phyloP scores from a whole-genome alignment of 768 basidiomycete species.

The Boletus speciosus region DNA sequence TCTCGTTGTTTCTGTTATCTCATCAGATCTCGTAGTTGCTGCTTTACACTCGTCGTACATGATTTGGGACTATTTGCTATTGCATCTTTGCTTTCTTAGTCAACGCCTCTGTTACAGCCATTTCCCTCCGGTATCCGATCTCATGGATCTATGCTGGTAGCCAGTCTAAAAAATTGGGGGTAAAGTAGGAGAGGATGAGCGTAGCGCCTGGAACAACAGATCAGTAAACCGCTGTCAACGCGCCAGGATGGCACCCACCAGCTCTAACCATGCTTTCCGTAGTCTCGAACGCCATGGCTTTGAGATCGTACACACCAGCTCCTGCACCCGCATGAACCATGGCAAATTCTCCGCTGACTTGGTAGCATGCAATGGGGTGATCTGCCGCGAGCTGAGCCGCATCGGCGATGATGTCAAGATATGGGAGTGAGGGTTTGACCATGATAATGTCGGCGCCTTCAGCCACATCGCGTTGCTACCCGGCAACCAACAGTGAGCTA shows the following conservation, averaged over 20 bases:
- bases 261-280: slow-evolving; percentile 90
- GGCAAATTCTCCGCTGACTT: slow-evolving; percentile 96
- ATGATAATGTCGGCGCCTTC: slow-evolving; percentile 99
- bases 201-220: slow-evolving; percentile 67
- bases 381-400: slow-evolving; percentile 77
- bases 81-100: neutral
- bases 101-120: neutral
- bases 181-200: slow-evolving; percentile 91
- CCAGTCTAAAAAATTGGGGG: slow-evolving; percentile 94
- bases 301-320: slow-evolving; percentile 91
- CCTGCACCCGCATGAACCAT: slow-evolving; percentile 94
- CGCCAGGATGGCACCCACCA: slow-evolving; percentile 46
- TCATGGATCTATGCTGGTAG: slow-evolving; percentile 35
- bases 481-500: neutral
- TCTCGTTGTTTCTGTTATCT: neutral
- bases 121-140: neutral
- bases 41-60: slow-evolving; percentile 1
- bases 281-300: slow-evolving; percentile 91
- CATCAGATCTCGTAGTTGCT: neutral
- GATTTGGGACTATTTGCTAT: neutral
- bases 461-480: slow-evolving; percentile 75
- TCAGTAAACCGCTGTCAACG: neutral
- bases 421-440: slow-evolving; percentile 96
- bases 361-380: slow-evolving; percentile 94
- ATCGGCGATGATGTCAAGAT: slow-evolving; percentile 94